Conservation (phyloP, 2,329 filamentous ascomycete species). For the Myotisia sp. region DNA sequence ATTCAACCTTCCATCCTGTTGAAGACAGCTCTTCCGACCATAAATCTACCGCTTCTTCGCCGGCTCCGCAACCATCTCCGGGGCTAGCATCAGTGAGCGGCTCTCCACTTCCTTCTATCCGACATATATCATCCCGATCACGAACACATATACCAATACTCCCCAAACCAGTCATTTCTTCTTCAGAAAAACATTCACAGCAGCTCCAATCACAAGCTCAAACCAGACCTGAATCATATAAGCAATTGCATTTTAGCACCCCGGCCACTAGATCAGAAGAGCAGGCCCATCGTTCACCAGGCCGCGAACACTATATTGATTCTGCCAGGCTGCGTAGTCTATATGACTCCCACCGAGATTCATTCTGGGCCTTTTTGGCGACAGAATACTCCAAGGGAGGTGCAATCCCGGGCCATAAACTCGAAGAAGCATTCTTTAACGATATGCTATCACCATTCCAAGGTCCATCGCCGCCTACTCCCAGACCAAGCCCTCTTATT, state of each 20-base stretch:
- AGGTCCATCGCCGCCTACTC: slow-evolving; percentile 14
- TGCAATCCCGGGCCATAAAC: slow-evolving; percentile 10
- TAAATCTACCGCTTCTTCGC: slow-evolving; percentile 4
- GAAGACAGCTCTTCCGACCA: slow-evolving; percentile 7
- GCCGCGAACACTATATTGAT: slow-evolving; percentile 34
- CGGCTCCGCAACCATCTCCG: slow-evolving; percentile 5
- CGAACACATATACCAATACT: slow-evolving; percentile 7
- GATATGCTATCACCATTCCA: slow-evolving; percentile 7
- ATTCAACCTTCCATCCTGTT: slow-evolving; percentile 17
- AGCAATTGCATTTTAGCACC: too few relatives aligned
- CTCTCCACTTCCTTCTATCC: slow-evolving; percentile 6
- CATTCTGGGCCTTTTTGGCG: slow-evolving; percentile 61
- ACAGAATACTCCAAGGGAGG: slow-evolving; percentile 43
- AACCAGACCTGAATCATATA: slow-evolving; percentile 1
- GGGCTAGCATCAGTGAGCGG: slow-evolving; percentile 2
- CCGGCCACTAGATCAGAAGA: neutral
- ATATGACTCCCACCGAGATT: slow-evolving; percentile 54
- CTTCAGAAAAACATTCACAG: neutral
- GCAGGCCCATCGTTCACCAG: neutral
- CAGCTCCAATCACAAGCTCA: too few relatives aligned
- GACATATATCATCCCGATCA: slow-evolving; percentile 4
- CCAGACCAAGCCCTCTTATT: slow-evolving; percentile 13
- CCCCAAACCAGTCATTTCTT: slow-evolving; percentile 5
- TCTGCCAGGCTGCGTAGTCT: slow-evolving; percentile 53
- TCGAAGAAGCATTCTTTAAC: slow-evolving; percentile 16